Conservation (phyloP, 2,329 filamentous ascomycete species). For the Pyricularia grisea region DNA sequence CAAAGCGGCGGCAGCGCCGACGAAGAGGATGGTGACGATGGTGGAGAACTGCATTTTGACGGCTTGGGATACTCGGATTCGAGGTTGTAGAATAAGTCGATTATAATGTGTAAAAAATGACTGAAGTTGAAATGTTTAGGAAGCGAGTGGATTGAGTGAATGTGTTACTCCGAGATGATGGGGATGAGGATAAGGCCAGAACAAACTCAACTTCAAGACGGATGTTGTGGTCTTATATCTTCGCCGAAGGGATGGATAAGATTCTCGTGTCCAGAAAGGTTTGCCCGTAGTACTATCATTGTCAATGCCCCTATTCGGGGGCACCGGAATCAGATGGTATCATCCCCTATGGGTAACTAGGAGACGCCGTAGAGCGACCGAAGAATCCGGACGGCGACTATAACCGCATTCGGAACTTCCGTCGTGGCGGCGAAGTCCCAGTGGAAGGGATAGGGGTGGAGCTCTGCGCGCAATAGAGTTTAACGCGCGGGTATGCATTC, state of each 20-base stretch:
- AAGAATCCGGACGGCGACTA: too few relatives aligned
- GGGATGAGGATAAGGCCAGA: neutral
- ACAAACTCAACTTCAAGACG: neutral
- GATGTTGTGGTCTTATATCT: neutral
- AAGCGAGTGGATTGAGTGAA: neutral
- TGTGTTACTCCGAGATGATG: neutral
- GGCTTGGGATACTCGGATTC: neutral
- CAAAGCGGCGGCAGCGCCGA: neutral
- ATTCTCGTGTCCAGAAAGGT: too few relatives aligned
- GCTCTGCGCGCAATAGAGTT: too few relatives aligned
- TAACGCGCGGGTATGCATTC: too few relatives aligned
- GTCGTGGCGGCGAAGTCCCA: too few relatives aligned
- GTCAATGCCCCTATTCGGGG: too few relatives aligned
- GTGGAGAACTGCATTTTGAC: slow-evolving; percentile 2
- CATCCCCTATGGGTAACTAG: neutral
- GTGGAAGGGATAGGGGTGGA: too few relatives aligned
- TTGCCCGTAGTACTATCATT: too few relatives aligned
- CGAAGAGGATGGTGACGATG: neutral
- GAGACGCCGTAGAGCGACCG: neutral
- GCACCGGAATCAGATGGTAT: neutral
- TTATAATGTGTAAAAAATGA: neutral
- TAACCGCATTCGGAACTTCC: neutral
- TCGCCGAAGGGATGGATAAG: neutral
- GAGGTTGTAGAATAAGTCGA: neutral
- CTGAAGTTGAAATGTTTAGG: neutral